Evolutionary conservation across 441 rosid species (phyloP).

Genomic region (Euphorbia schlechtendalii): DNA sequence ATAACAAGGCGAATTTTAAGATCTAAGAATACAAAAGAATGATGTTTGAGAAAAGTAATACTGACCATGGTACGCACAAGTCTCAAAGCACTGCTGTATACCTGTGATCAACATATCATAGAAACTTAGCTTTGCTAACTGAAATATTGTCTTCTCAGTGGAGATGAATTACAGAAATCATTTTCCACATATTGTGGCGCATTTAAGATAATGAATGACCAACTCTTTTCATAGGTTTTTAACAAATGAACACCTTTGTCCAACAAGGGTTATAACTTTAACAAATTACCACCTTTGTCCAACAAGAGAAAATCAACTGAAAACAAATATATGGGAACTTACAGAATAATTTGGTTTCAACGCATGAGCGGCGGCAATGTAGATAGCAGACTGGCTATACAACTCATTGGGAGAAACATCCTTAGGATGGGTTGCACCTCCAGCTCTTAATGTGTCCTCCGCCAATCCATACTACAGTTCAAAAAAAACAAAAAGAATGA

Average conservation of each 20-base stretch:
- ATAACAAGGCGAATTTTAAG: conserved; percentile 3
- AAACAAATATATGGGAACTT: conserved; percentile 18
- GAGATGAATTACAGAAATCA: too few relatives aligned
- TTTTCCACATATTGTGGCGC: too few relatives aligned
- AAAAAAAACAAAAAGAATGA: conserved; percentile 11
- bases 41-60: conserved; percentile 14
- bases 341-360: conserved; percentile 95
- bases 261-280: too few relatives aligned
- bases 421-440: conserved; percentile 57
- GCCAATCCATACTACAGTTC: conserved; percentile 95
- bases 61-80: conserved; percentile 83
- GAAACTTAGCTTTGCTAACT: conserved; percentile 6
- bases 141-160: too few relatives aligned
- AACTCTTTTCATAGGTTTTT: not conserved
- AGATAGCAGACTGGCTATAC: conserved; percentile 95
- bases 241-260: not conserved
- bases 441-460: conserved; percentile 87
- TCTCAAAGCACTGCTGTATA: conserved; percentile 94
- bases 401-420: conserved; percentile 82
- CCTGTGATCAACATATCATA: conserved; percentile 38
- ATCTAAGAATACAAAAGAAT: conserved; percentile 8
- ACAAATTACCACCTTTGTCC: too few relatives aligned
- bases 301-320: not conserved
- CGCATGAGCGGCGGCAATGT: conserved; percentile 98
- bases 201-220: not conserved